A percentile compares a stretch with the other conserved stretches of the same genome.
phyloP scores from a whole-genome alignment of 345 rosid genomes.

The Salix brachista region DNA sequence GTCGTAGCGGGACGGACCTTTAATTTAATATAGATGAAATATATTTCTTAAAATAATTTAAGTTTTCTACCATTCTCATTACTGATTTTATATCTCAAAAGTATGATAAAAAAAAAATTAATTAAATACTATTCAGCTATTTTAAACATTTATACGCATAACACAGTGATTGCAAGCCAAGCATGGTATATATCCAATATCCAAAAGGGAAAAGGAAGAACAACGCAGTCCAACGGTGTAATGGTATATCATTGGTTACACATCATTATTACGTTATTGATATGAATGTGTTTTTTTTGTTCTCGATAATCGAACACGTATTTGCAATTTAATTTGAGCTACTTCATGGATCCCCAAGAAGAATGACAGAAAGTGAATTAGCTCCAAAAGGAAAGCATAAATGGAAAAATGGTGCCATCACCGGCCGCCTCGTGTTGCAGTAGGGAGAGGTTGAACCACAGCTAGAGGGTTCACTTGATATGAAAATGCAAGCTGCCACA shows the following conservation, averaged over 20 bases:
- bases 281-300: not conserved
- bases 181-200: no score
- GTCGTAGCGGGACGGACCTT: not conserved
- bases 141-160: no score
- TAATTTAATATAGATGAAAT: no score
- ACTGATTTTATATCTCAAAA: no score
- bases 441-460: conserved; percentile 69
- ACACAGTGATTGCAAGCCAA: no score
- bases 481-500: conserved; percentile 89
- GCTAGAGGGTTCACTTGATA: conserved; percentile 92
- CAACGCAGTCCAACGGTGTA: not conserved
- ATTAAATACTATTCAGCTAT: no score
- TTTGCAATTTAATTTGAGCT: not conserved
- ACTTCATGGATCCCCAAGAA: not conserved
- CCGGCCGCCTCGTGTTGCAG: conserved; percentile 17
- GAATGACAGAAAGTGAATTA: not conserved
- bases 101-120: no score
- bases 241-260: not conserved
- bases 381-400: not conserved
- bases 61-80: no score
- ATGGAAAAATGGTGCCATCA: not conserved
- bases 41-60: no score
- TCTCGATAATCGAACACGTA: not conserved
- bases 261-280: not conserved
- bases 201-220: not conserved